Evolutionary conservation across 345 rosid species (phyloP), one percentile per base, ranked within the genome.

Genomic region (Clarkia xantiana): DNA sequence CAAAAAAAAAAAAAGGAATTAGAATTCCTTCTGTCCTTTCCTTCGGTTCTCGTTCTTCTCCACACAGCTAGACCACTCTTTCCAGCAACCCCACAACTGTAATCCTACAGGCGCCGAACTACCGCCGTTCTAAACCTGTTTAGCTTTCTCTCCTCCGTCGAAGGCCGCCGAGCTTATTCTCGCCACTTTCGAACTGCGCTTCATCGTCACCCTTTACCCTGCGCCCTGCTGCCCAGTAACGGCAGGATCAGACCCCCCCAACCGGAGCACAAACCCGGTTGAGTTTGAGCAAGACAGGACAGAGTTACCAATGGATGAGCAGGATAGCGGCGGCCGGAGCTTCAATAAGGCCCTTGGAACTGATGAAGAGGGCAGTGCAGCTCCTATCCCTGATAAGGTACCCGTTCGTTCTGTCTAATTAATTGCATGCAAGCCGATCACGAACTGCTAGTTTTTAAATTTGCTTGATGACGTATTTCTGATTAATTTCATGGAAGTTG

Each of bases 351-450:
- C 52, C 34, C 62, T 67, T 2, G 82, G 75, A 13, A 81, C 86
- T 22, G 96, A 81, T 20, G 96, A 90, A 40, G 97, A 86, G 63
- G 97, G 84, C 58, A 82, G 71, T 66, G 45, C 89, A 23, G 86
- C 86, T 66, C 97, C 95, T 1, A 69, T 86, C 58, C 97, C 97
- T 7, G 97, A 77, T 47, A 86, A 79, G 94, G 96, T 86, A 18
- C 20, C 13, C 6, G 6, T 29, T 29, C 36, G 5, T 29, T 5
- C 2, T 22, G 25, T 22, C 25, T 22, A 22, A 5, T 22, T 22
- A 22, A 2, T 22, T 22, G 25, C 25, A 22, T 22, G 25, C 25
- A 22, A 22, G 25, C 25, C 25, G 25, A 22, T 22, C 25, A 5
- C 25, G 25, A 2, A 2, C 2, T 22, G 25, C 3, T 22, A 22